Evolutionary conservation across 306 rosid species (phyloP), one percentile per base, ranked within the genome.

Genomic region (Cercis canadensis): DNA sequence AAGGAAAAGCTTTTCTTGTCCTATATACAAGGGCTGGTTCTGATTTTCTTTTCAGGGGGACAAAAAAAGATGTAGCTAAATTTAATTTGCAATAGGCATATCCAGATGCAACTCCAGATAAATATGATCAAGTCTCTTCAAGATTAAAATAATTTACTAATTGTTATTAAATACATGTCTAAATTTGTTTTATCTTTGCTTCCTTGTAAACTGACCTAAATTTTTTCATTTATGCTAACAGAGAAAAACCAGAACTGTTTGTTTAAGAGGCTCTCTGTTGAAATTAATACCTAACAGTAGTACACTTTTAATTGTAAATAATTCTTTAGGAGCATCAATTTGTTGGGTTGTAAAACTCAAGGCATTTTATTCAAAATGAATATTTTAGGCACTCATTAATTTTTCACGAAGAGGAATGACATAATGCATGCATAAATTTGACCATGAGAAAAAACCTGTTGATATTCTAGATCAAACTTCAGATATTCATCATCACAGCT

Each of bases 401-500:
- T 59, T 59, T 16, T 13, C 46, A 33, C 41, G 33, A 21, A 37
- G 8, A 56, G 50, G 34, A 57, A 11, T 11, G 7, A 33, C 8
- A 39, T 4, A 17, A 39, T 8, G 56, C 37, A 49, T 59, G 21
- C 7, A 75, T 21, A 32, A 31, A 21, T 21, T 54, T 5, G 59
- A 61, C 15, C 36, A 8, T 29, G 55, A 69, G 69, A 32, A 40
- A 52, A 67, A 63, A 91, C 97, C 96, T 91, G 96, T 80, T 92
- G 89, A 80, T 88, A 87, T 65, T 88, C 97, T 64, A 92, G 82
- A 74, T 92, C 92, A 65, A 92, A 92, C 84, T 83, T 89, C 62
- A 92, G 51, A 76, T 77, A 92, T 62, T 87, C 96, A 58, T 87
- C 91, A 4, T 80, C 54, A 9, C 97, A 88, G 56, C 77, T 78